Evolutionary conservation across 2,329 filamentous ascomycete genomes (phyloP).

Genomic region (Purpureocillium lavendulum): DNA sequence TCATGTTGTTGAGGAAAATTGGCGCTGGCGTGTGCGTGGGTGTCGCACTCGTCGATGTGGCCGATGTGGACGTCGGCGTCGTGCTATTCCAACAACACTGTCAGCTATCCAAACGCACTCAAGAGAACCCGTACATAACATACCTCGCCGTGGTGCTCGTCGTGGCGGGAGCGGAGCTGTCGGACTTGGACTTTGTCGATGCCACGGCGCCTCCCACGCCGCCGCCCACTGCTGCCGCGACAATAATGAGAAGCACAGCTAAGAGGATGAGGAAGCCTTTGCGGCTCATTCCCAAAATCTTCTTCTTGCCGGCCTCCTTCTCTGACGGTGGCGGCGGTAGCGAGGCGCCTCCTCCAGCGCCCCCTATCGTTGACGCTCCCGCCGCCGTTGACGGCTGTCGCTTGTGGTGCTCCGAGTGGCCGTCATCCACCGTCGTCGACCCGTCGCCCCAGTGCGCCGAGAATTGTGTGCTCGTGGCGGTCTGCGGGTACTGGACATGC

Average conservation of each 20-base stretch:
- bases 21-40: background rate
- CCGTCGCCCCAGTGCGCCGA: background rate
- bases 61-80: background rate
- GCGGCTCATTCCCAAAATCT: conserved; percentile 7
- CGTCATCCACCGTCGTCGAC: background rate
- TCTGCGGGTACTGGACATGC: background rate
- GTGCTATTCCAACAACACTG: background rate
- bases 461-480: background rate
- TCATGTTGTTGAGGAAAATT: conserved; percentile 16
- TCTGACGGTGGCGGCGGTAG: background rate
- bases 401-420: background rate
- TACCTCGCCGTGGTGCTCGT: background rate
- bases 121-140: no score
- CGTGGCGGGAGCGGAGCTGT: background rate
- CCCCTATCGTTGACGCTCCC: no score
- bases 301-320: background rate
- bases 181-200: conserved; percentile 4
- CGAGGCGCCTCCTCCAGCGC: background rate
- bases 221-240: conserved; percentile 10
- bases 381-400: no score
- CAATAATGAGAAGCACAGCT: conserved; percentile 5
- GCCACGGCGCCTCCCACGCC: conserved; percentile 10
- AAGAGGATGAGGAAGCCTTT: conserved; percentile 9
- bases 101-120: no score
- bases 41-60: conserved; percentile 1